A percentile compares a stretch with the other conserved stretches of the same genome.
phyloP scores from a whole-genome alignment of 106 monocot species.

The Allium fistulosum region DNA sequence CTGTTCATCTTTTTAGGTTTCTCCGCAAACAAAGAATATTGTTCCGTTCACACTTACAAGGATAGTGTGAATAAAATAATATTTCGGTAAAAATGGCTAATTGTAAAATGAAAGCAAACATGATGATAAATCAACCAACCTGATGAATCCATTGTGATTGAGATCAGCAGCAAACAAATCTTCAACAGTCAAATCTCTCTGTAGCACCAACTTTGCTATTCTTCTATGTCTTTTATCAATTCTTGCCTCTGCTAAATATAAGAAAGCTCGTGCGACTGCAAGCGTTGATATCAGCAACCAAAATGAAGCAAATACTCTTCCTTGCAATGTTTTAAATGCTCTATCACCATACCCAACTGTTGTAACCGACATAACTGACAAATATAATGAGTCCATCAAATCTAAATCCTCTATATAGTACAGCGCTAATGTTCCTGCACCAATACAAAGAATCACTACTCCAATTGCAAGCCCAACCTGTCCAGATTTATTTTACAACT shows the following conservation, averaged over 20 bases:
- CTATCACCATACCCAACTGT: slow-evolving; percentile 66
- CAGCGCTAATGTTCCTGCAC: slow-evolving; percentile 24
- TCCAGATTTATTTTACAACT: background rate
- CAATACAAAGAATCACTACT: slow-evolving; percentile 44
- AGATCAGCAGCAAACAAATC: slow-evolving; percentile 44
- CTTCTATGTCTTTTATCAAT: slow-evolving; percentile 37
- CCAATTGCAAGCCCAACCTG: slow-evolving; percentile 35
- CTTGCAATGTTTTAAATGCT: slow-evolving; percentile 40
- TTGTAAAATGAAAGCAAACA: no score
- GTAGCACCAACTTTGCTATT: slow-evolving; percentile 35
- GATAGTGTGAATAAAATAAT: no score
- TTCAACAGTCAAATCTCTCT: slow-evolving; percentile 32
- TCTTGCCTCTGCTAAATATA: slow-evolving; percentile 42
- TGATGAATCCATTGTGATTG: slow-evolving; percentile 44
- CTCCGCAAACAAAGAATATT: no score
- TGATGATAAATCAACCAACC: slow-evolving; percentile 4
- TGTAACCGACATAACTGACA: slow-evolving; percentile 63
- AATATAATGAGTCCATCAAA: slow-evolving; percentile 51
- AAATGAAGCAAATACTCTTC: slow-evolving; percentile 45
- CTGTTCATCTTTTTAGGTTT: no score
- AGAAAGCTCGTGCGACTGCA: slow-evolving; percentile 44
- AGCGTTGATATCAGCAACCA: slow-evolving; percentile 63
- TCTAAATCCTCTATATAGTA: slow-evolving; percentile 32
- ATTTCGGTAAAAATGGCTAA: no score
- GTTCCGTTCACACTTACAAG: no score